A percentile compares a stretch with the other conserved stretches of the same genome.
Evolutionary conservation across 1,284 basidiomycete species (phyloP).

Genomic region (Tremellales sp.): DNA sequence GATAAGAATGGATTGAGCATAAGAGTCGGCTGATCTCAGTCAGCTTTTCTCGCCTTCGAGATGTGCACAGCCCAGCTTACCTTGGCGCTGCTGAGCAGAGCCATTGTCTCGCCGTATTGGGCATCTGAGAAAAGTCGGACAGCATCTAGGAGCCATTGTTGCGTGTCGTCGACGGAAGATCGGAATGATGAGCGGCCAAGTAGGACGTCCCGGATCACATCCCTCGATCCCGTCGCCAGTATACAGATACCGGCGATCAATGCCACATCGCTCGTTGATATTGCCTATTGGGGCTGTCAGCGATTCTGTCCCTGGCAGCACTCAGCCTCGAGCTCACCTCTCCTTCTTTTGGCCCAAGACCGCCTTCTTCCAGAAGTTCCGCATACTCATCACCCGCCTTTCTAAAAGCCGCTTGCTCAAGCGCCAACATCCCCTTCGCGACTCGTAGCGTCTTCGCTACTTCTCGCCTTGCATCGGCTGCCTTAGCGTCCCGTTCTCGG

Average conservation of each 20-base stretch:
- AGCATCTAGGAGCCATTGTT: conserved; percentile 35
- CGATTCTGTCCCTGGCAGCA: background rate
- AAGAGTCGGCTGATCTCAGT: conserved; percentile 18
- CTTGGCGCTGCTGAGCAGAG: conserved; percentile 22
- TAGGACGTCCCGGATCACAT: conserved; percentile 25
- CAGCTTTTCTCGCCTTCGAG: background rate
- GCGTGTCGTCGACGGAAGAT: conserved; percentile 28
- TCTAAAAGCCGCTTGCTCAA: conserved; percentile 25
- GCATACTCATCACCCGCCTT: conserved; percentile 28
- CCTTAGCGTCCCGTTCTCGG: conserved; percentile 22
- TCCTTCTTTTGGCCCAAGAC: conserved; percentile 40
- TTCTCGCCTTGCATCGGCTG: conserved; percentile 12
- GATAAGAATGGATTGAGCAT: conserved; percentile 29
- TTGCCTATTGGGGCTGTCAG: conserved; percentile 21
- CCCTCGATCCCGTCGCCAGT: conserved; percentile 26
- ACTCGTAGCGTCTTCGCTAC: conserved; percentile 32
- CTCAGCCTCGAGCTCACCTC: conserved; percentile 14
- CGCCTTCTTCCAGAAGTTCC: conserved; percentile 31
- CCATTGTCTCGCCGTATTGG: conserved; percentile 31
- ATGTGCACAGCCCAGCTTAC: conserved; percentile 19
- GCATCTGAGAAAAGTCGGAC: conserved; percentile 37
- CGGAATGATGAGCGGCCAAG: conserved; percentile 33
- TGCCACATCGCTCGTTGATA: conserved; percentile 33
- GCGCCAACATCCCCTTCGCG: conserved; percentile 26
- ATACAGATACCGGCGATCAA: conserved; percentile 32